Base-by-base conservation (phyloP, 2,329 filamentous ascomycete genomes). In the Epichloe bromicola region DNA sequence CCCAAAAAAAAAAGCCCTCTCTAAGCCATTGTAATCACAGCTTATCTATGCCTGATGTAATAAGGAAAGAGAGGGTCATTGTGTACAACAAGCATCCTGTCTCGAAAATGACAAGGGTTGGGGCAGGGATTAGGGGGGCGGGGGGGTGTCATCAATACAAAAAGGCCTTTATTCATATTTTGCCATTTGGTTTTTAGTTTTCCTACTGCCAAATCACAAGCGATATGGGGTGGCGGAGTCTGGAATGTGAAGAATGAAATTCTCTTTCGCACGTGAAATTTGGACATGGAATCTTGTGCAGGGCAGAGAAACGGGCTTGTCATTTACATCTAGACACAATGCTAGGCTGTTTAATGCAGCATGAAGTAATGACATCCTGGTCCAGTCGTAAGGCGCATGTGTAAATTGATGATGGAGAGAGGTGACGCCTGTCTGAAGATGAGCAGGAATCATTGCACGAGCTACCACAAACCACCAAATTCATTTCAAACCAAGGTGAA, bases 71-170 rank as follows among this genome's bases (percentile, higher is more conserved):
- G 30, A 20, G 44, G 23, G 15, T 30, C 23, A 44, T 50, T 47
- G 12, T 54, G 53, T 54, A 54, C 50, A 54, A 52, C 47, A 54
- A 17, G 15, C 47, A n/a, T 37, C 39, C 15, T 46, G 49, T 43
- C 38, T 46, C 44, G 23, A 36, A 36, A 17, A 26, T 17, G 36
- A 46, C 26, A 44, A 50, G 48, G 39, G 20, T 37, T 8, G 40
- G 37, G 15, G 6, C 38, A 41, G 33, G 45, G 46, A 20, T 33
- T 33, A 3, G 17, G 42, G 42, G 37, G 20, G 6, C 6, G 6
- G 6, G 23, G 23, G 23, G 12, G 36, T 41, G 33, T 34, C 12
- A 49, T 44, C 40, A 38, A 44, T 49, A 48, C 37, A 51, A 49
- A 54, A 39, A 51, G 30, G 49, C 40, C 46, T 49, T 43, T 47